Evolutionary conservation across 306 rosid genomes (phyloP).

Genomic region (Citrullus amarus): DNA sequence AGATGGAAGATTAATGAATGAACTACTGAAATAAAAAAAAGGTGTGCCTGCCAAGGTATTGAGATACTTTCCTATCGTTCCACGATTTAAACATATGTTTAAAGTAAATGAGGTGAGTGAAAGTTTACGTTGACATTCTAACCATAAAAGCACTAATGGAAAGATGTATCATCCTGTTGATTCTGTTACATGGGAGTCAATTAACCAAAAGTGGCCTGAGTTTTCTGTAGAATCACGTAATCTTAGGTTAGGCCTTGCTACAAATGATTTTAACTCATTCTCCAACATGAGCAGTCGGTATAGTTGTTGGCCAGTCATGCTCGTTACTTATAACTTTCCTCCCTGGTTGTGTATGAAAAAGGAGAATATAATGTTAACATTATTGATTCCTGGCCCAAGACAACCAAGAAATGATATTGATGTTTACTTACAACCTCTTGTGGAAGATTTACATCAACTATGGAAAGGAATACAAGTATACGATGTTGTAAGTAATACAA

Average conservation of each 20-base stretch:
- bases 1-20: not conserved
- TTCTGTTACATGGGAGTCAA: no score
- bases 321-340: not conserved
- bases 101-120: not conserved
- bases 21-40: not conserved
- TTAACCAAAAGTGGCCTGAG: not conserved
- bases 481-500: not conserved
- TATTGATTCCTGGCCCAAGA: not conserved
- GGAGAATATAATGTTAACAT: not conserved
- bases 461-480: not conserved
- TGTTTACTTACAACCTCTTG: not conserved
- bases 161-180: no score
- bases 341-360: not conserved
- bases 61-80: not conserved
- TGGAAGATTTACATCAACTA: not conserved
- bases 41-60: not conserved
- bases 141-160: no score
- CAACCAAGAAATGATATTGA: not conserved
- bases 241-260: not conserved
- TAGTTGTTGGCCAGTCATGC: conserved; percentile 6
- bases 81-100: not conserved
- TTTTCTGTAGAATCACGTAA: not conserved
- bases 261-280: not conserved
- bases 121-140: no score
- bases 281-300: not conserved